phyloP scores from a whole-genome alignment of 352 stramenopile species.

The Pythium diclinum region DNA sequence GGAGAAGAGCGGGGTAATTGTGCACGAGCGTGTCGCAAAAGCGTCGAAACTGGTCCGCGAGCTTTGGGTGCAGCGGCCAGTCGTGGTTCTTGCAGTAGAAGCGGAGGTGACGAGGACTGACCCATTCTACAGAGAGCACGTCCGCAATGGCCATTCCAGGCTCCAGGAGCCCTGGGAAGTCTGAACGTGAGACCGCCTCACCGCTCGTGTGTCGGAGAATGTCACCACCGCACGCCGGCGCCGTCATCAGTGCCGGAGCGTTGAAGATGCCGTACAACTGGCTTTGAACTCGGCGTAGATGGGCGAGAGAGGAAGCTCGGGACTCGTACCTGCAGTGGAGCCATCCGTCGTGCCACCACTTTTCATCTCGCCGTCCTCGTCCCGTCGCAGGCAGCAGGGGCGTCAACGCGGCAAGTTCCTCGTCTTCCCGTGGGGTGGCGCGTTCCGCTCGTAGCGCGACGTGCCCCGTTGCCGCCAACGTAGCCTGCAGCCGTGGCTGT shows the following conservation, averaged over 20 bases:
- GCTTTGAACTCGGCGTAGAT: not conserved
- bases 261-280: not conserved
- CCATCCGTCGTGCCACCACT: not conserved
- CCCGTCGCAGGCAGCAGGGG: not conserved
- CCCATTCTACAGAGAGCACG: not conserved
- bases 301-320: not conserved
- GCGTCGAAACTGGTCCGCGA: not conserved
- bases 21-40: constrained; percentile 1
- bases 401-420: not conserved
- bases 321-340: not conserved
- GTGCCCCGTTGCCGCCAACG: not conserved
- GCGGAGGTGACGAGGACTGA: not conserved
- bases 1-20: not conserved
- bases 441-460: too few species aligned
- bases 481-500: not conserved
- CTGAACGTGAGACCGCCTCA: too few species aligned
- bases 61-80: not conserved
- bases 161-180: too few species aligned
- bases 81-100: not conserved
- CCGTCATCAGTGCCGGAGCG: not conserved
- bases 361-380: not conserved
- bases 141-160: too few species aligned
- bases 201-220: not conserved
- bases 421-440: not conserved
- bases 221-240: not conserved